Evolutionary conservation across 345 rosid genomes (phyloP).

Genomic region (Eucalyptus pauciflora): DNA sequence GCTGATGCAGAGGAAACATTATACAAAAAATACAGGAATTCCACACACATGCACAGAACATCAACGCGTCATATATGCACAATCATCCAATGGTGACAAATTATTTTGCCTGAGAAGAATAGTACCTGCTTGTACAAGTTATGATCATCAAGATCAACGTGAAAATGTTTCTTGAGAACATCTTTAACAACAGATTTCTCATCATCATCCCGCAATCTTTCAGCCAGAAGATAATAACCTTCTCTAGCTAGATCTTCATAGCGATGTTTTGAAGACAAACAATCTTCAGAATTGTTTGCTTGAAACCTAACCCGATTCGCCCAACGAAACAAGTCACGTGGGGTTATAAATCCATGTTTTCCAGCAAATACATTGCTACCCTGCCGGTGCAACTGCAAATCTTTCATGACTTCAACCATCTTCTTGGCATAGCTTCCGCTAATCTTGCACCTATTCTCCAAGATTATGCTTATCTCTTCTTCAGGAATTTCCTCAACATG

Average conservation of each 20-base stretch:
- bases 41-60: background rate
- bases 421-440: conserved; percentile 64
- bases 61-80: background rate
- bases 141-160: conserved; percentile 44
- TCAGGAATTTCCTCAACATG: conserved; percentile 97
- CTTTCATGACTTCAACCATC: conserved; percentile 94
- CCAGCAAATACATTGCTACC: conserved; percentile 96
- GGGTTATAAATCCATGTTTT: conserved; percentile 96
- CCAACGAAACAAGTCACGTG: conserved; percentile 96
- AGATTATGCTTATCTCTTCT: conserved; percentile 63
- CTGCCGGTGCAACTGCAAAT: conserved; percentile 82
- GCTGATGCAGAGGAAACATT: background rate
- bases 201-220: conserved; percentile 78
- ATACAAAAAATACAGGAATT: background rate
- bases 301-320: conserved; percentile 67
- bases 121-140: conserved; percentile 58
- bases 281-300: conserved; percentile 22
- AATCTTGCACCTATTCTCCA: conserved; percentile 54
- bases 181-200: conserved; percentile 76
- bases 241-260: conserved; percentile 83
- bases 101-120: background rate
- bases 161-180: conserved; percentile 62
- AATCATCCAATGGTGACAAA: background rate
- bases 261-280: background rate
- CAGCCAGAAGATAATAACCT: conserved; percentile 89